These are phyloP conservation scores for Leccinum olivaceoglutinosum DNA, from an alignment of 1,284 basidiomycete species.

Conservation along the genomic window DNA sequence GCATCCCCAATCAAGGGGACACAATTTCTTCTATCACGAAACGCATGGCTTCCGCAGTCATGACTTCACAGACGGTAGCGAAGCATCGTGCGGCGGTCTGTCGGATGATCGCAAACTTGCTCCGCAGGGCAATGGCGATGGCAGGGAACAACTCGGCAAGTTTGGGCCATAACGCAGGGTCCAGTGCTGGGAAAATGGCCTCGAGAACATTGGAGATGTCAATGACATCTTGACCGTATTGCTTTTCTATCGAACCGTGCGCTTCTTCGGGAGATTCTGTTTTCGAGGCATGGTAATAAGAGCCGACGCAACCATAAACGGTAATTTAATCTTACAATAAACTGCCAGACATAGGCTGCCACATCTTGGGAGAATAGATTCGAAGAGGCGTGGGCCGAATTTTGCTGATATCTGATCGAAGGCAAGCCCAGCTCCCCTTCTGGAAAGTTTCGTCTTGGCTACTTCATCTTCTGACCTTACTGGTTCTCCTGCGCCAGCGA, in stretches of 20 bases:
- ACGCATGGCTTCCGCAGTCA: constrained; percentile 84
- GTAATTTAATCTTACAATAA: constrained; percentile 43
- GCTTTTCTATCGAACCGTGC: constrained; percentile 61
- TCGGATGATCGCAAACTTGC: constrained; percentile 84
- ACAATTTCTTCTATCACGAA: constrained; percentile 83
- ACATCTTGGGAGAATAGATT: constrained; percentile 81
- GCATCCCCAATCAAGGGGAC: constrained; percentile 81
- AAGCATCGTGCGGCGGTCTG: constrained; percentile 85
- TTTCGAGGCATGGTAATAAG: constrained; percentile 9
- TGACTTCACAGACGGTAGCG: constrained; percentile 81
- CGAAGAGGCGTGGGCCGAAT: constrained; percentile 75
- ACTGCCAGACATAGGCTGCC: constrained; percentile 86
- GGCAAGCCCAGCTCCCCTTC: constrained; percentile 82
- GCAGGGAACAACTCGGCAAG: constrained; percentile 73
- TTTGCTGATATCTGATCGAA: constrained; percentile 74
- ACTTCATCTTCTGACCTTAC: constrained; percentile 45
- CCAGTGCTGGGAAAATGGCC: constrained; percentile 76
- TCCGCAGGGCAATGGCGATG: constrained; percentile 74
- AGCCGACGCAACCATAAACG: not conserved
- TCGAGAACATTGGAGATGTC: constrained; percentile 91
- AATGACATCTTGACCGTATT: constrained; percentile 85
- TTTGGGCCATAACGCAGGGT: constrained; percentile 64
- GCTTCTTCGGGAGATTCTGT: constrained; percentile 50
- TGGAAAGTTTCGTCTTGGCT: constrained; percentile 53
- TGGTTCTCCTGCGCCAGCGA: constrained; percentile 24